These are phyloP conservation scores for Inosperma sp. DNA, from an alignment of 768 basidiomycete species.

Conservation along the genomic window DNA sequence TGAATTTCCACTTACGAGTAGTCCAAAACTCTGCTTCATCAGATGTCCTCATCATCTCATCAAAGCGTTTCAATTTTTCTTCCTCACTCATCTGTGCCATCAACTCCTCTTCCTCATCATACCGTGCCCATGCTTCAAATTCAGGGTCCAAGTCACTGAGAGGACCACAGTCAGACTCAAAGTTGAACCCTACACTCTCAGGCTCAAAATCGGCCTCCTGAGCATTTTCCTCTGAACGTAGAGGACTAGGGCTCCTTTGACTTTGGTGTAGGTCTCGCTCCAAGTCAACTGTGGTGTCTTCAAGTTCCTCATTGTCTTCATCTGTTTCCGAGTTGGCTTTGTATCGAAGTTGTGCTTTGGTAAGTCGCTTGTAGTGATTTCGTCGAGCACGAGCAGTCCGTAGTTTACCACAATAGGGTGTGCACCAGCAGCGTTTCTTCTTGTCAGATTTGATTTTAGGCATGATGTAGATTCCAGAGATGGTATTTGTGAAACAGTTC, in stretches of 20 bases:
- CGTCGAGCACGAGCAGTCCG: not conserved
- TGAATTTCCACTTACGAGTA: not conserved
- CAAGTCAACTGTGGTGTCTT: no score
- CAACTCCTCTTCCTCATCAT: not conserved
- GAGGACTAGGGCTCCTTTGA: no score
- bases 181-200: not conserved
- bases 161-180: not conserved
- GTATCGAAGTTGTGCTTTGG: not conserved
- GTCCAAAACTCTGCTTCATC: not conserved
- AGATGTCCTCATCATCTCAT: not conserved
- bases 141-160: not conserved
- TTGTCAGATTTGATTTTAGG: no score
- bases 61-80: not conserved
- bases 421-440: not conserved
- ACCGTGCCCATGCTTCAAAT: slow-evolving; percentile 1
- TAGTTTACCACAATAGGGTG: not conserved
- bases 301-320: not conserved
- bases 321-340: not conserved
- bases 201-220: not conserved
- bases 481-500: no score
- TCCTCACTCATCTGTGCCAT: not conserved
- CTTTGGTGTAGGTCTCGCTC: no score
- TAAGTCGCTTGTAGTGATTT: not conserved
- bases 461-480: no score
- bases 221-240: no score